phyloP scores from a whole-genome alignment of 2,329 filamentous ascomycete species.

The Nemania sp. region DNA sequence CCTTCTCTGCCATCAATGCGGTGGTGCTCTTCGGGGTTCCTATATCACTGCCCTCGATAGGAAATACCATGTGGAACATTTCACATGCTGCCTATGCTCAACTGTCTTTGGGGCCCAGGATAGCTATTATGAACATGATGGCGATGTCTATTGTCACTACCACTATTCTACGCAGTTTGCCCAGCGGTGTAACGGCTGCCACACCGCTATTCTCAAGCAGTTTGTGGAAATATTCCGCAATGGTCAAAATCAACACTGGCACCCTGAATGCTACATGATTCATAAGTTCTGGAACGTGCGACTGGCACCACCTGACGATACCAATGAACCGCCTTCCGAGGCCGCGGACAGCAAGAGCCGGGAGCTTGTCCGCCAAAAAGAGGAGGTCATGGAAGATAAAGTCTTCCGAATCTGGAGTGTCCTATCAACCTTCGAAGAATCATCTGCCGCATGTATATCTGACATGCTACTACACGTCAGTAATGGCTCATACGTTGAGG shows the following conservation, averaged over 20 bases:
- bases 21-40: slow-evolving; percentile 88
- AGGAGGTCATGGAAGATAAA: slow-evolving; percentile 96
- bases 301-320: slow-evolving; percentile 66
- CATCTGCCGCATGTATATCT: slow-evolving; percentile 95
- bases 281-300: slow-evolving; percentile 99
- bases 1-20: slow-evolving; percentile 88
- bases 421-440: slow-evolving; percentile 94
- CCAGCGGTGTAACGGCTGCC: slow-evolving; percentile 93
- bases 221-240: slow-evolving; percentile 99
- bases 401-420: slow-evolving; percentile 99
- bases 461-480: slow-evolving; percentile 99
- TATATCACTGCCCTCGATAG: slow-evolving; percentile 97
- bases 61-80: slow-evolving; percentile 99
- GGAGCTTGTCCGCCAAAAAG: slow-evolving; percentile 77
- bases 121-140: slow-evolving; percentile 98
- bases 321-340: slow-evolving; percentile 49
- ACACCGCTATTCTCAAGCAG: slow-evolving; percentile 96
- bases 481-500: slow-evolving; percentile 94
- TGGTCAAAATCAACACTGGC: slow-evolving; percentile 98
- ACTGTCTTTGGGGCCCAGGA: slow-evolving; percentile 98
- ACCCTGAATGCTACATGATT: slow-evolving; percentile 99
- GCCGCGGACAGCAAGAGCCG: slow-evolving; percentile 65
- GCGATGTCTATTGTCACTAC: slow-evolving; percentile 96
- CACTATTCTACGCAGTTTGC: slow-evolving; percentile 98
- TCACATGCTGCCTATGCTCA: slow-evolving; percentile 94